Percentiles rank a stretch among this genome's conserved stretches.
phyloP scores from a whole-genome alignment of 345 rosid species.

The Ailanthus altissimus region DNA sequence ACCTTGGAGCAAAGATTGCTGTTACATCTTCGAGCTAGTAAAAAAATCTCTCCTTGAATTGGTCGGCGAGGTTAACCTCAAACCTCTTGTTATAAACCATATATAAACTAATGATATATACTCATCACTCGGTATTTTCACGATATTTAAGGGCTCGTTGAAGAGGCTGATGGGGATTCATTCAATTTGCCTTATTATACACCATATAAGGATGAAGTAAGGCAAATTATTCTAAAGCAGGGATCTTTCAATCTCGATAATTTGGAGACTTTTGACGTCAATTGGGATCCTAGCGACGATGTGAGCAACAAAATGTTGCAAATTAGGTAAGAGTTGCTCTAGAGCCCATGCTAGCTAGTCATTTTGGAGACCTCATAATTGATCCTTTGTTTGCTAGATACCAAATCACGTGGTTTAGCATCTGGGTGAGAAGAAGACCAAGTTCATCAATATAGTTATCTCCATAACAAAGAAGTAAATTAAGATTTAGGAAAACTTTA shows the following conservation, averaged over 20 bases:
- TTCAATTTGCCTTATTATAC: no score
- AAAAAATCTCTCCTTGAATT: constrained; percentile 34
- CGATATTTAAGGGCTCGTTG: no score
- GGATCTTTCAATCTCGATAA: no score
- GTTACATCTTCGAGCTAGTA: constrained; percentile 28
- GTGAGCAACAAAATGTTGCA: no score
- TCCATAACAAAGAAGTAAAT: constrained; percentile 15
- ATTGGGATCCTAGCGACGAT: no score
- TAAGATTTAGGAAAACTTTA: not conserved
- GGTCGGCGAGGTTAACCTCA: no score
- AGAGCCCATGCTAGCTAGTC: constrained; percentile 19
- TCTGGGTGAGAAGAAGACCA: constrained; percentile 17
- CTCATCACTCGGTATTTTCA: no score
- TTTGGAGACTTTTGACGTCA: no score
- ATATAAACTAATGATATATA: no score
- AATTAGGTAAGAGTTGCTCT: constrained; percentile 12
- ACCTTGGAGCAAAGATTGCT: constrained; percentile 31
- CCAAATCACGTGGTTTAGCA: constrained; percentile 4
- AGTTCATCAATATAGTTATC: not conserved
- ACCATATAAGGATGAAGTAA: no score
- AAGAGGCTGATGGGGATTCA: no score
- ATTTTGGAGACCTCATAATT: constrained; percentile 21
- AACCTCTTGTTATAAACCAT: constrained; percentile 33
- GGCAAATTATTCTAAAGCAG: no score
- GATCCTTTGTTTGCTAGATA: constrained; percentile 23